phyloP scores from a whole-genome alignment of 805 yeast species.

The Phaffomyces opuntiae region DNA sequence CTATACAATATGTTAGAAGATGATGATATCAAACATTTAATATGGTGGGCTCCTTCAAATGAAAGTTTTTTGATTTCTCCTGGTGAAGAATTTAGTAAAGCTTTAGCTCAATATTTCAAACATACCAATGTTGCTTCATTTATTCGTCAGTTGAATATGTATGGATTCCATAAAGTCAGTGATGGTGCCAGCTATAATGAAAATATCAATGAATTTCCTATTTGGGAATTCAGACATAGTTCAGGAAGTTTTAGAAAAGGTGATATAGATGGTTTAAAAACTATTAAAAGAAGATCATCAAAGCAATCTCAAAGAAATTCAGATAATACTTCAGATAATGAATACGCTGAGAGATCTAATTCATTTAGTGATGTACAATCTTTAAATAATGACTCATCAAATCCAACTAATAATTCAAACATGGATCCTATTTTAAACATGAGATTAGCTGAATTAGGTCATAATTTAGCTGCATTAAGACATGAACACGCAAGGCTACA shows the following conservation, averaged over 20 bases:
- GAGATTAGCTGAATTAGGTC: conserved; percentile 32
- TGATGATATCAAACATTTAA: conserved; percentile 57
- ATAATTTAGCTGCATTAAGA: conserved; percentile 30
- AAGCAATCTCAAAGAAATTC: conserved; percentile 22
- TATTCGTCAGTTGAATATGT: conserved; percentile 75
- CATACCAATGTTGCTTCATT: conserved; percentile 77
- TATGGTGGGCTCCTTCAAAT: conserved; percentile 74
- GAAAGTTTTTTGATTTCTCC: conserved; percentile 79
- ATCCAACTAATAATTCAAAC: not conserved
- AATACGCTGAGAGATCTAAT: conserved; percentile 16
- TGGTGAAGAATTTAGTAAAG: conserved; percentile 79
- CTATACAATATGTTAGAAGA: conserved; percentile 89
- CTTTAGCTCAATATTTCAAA: conserved; percentile 57
- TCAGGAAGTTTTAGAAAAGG: conserved; percentile 76
- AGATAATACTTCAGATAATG: conserved; percentile 15
- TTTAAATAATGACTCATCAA: not conserved
- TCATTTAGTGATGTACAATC: conserved; percentile 13
- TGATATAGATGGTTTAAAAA: conserved; percentile 62
- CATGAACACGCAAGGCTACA: conserved; percentile 37
- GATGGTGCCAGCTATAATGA: conserved; percentile 12
- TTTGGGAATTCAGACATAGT: conserved; percentile 88
- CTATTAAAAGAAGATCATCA: conserved; percentile 73
- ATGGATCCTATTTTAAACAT: conserved; percentile 21
- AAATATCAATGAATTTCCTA: conserved; percentile 9
- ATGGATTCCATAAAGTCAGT: conserved; percentile 69